Percentiles rank a stretch among this genome's conserved stretches.
Evolutionary conservation across 805 yeast genomes (phyloP).

Genomic region (Suhomyces sp.): DNA sequence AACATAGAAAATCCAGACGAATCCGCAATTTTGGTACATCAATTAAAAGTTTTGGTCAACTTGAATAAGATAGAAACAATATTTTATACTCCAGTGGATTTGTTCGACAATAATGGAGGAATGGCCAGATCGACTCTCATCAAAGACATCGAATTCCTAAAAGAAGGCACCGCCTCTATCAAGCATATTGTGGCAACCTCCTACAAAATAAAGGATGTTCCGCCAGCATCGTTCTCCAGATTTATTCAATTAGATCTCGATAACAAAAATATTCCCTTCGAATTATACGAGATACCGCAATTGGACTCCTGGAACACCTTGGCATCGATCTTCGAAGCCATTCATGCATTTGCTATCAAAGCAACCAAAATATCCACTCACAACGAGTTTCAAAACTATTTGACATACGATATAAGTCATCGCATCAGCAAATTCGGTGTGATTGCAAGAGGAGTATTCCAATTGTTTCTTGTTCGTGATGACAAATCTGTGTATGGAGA

Average conservation of each 20-base stretch:
- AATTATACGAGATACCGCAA: slow-evolving; percentile 22
- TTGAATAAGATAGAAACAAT: slow-evolving; percentile 27
- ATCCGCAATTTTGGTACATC: slow-evolving; percentile 14
- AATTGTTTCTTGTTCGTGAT: slow-evolving; percentile 60
- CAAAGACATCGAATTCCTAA: slow-evolving; percentile 16
- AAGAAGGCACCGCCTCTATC: slow-evolving; percentile 14
- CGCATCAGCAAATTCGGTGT: slow-evolving; percentile 34
- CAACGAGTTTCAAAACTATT: slow-evolving; percentile 27
- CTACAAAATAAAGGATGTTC: background rate
- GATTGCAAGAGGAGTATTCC: slow-evolving; percentile 63
- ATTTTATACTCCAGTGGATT: slow-evolving; percentile 15
- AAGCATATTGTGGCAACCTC: slow-evolving; percentile 3
- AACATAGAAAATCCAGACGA: slow-evolving; percentile 15
- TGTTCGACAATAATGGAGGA: slow-evolving; percentile 5
- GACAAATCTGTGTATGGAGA: slow-evolving; percentile 59
- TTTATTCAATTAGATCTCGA: slow-evolving; percentile 36
- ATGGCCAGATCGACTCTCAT: too few relatives aligned
- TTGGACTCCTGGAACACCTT: slow-evolving; percentile 22
- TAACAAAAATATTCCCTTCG: slow-evolving; percentile 40
- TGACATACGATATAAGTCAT: slow-evolving; percentile 27
- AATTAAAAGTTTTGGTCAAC: slow-evolving; percentile 26
- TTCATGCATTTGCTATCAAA: slow-evolving; percentile 18
- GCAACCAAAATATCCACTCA: slow-evolving; percentile 18
- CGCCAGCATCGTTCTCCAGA: slow-evolving; percentile 29
- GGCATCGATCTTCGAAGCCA: slow-evolving; percentile 17